A percentile compares a stretch with the other conserved stretches of the same genome.
These are phyloP conservation scores for Cryptosporidium felis DNA, from an alignment of 169 alveolate species.

Conservation along the genomic window DNA sequence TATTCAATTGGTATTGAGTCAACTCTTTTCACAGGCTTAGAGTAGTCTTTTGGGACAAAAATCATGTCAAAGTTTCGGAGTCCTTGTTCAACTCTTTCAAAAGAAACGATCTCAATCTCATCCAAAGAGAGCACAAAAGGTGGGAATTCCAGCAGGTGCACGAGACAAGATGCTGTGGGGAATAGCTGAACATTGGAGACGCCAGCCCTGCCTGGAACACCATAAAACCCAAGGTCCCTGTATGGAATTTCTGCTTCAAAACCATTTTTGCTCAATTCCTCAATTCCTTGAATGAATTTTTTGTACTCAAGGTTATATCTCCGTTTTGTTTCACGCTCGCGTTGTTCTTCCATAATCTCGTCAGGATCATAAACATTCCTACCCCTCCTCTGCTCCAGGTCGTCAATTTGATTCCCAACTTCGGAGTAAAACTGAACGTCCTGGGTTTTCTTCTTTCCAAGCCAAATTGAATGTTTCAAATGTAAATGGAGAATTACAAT, in stretches of 20 bases:
- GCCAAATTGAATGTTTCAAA: constrained; percentile 91
- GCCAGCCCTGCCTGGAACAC: constrained; percentile 91
- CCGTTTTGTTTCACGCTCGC: constrained; percentile 92
- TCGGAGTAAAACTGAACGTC: constrained; percentile 96
- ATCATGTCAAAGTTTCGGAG: constrained; percentile 96
- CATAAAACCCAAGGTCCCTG: constrained; percentile 91
- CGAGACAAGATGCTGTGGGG: constrained; percentile 94
- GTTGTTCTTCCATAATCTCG: constrained; percentile 94
- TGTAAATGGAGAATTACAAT: constrained; percentile 94
- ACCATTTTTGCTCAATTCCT: constrained; percentile 43
- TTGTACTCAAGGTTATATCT: constrained; percentile 91
- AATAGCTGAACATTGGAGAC: constrained; percentile 90
- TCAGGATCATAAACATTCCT: constrained; percentile 92
- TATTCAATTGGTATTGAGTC: constrained; percentile 93
- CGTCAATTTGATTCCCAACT: constrained; percentile 96
- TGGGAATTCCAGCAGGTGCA: constrained; percentile 94
- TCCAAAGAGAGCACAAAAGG: constrained; percentile 93
- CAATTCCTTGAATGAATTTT: constrained; percentile 81
- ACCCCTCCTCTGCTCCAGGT: constrained; percentile 90
- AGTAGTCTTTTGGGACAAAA: constrained; percentile 91
- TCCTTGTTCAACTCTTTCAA: constrained; percentile 96
- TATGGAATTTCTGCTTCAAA: constrained; percentile 29
- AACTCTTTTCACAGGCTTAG: constrained; percentile 91
- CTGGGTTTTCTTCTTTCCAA: constrained; percentile 92
- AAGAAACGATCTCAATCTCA: constrained; percentile 94